Percentiles rank a stretch among this genome's conserved stretches.
phyloP scores from a whole-genome alignment of 2,329 filamentous ascomycete species.

The Cytospora mali region DNA sequence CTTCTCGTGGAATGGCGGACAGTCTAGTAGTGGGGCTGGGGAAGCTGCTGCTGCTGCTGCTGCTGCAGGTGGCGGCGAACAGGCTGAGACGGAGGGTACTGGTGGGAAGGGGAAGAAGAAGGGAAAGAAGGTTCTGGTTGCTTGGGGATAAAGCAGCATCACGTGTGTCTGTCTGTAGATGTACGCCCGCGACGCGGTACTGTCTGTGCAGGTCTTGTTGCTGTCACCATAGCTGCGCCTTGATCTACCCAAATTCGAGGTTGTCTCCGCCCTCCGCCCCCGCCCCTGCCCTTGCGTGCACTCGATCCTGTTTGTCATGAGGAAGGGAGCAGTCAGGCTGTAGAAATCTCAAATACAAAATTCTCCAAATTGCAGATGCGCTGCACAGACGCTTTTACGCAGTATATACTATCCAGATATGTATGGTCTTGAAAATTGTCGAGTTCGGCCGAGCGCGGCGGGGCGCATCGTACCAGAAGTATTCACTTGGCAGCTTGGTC shows the following conservation, averaged over 20 bases:
- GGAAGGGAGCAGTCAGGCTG: not conserved
- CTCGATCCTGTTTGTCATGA: too few relatives aligned
- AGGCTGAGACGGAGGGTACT: slow-evolving; percentile 35
- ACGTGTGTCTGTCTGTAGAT: too few relatives aligned
- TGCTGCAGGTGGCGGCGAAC: slow-evolving; percentile 30
- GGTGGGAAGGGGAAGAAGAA: slow-evolving; percentile 55
- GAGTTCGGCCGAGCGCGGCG: too few relatives aligned
- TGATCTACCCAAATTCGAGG: too few relatives aligned
- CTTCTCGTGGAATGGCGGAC: slow-evolving; percentile 54
- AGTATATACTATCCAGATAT: too few relatives aligned
- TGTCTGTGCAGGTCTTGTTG: not conserved
- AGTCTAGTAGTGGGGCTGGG: slow-evolving; percentile 30
- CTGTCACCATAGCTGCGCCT: not conserved
- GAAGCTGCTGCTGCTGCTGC: slow-evolving; percentile 32
- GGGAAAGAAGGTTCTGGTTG: slow-evolving; percentile 63
- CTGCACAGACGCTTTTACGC: too few relatives aligned
- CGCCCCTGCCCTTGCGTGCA: too few relatives aligned
- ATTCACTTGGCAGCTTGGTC: too few relatives aligned
- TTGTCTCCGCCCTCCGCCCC: too few relatives aligned
- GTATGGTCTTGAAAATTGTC: too few relatives aligned
- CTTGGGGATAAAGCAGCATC: slow-evolving; percentile 53
- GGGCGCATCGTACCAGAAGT: too few relatives aligned
- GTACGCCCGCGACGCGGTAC: too few relatives aligned
- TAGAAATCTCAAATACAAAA: not conserved
- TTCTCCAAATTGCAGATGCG: not conserved